A percentile compares a stretch with the other conserved stretches of the same genome.
phyloP scores from a whole-genome alignment of 2,329 filamentous ascomycete species.

The Dendrostoma leiphaemia region DNA sequence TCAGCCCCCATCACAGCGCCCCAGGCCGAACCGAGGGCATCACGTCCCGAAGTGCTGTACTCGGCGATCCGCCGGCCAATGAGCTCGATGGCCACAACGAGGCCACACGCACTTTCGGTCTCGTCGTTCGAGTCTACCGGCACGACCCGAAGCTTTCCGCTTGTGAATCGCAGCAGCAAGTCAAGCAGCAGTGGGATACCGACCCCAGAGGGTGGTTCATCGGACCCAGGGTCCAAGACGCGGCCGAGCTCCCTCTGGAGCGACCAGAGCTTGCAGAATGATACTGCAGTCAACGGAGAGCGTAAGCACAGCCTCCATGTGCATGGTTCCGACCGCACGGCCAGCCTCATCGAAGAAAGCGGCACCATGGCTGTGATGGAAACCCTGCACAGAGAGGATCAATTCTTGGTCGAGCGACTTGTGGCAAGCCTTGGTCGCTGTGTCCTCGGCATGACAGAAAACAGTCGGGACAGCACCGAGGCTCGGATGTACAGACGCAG shows the following conservation, averaged over 20 bases:
- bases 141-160: slow-evolving; percentile 61
- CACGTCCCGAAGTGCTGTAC: slow-evolving; percentile 23
- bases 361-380: slow-evolving; percentile 39
- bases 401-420: slow-evolving; percentile 57
- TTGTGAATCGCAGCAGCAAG: slow-evolving; percentile 50
- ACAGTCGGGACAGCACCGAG: slow-evolving; percentile 53
- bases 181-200: slow-evolving; percentile 39
- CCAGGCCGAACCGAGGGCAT: slow-evolving; percentile 22
- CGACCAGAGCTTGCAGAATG: slow-evolving; percentile 41
- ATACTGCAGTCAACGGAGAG: slow-evolving; percentile 1
- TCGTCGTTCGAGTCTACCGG: slow-evolving; percentile 58
- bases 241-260: slow-evolving; percentile 46
- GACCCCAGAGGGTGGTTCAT: slow-evolving; percentile 46
- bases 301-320: slow-evolving; percentile 22
- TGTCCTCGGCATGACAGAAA: slow-evolving; percentile 56
- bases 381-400: slow-evolving; percentile 53
- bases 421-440: slow-evolving; percentile 60
- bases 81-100: slow-evolving; percentile 36
- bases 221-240: slow-evolving; percentile 50
- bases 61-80: slow-evolving; percentile 43
- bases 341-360: slow-evolving; percentile 19
- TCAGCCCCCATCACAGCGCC: background rate
- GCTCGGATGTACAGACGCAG: slow-evolving; percentile 65
- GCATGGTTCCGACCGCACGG: slow-evolving; percentile 14
- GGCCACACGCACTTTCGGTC: slow-evolving; percentile 52